A percentile compares a stretch with the other conserved stretches of the same genome.
Conservation (phyloP, 225 moss, liverwort and hornwort genomes). For the Physcomitrellopsis africana region DNA sequence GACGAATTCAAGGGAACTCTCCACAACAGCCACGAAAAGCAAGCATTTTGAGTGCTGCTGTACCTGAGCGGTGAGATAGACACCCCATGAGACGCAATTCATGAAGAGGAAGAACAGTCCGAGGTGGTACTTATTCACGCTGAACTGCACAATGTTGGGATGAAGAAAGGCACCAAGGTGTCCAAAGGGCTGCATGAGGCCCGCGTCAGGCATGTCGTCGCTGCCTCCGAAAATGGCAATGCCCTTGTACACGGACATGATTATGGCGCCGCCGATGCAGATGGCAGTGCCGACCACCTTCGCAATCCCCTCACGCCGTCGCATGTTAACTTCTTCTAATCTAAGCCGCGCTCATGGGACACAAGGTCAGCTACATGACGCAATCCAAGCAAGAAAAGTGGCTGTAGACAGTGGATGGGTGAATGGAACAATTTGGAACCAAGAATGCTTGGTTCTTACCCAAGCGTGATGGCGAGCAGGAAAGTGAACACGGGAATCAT, state of each 20-base stretch:
- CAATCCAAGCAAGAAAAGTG: neutral
- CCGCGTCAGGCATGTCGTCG: conserved; percentile 12
- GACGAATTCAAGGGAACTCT: too few species aligned
- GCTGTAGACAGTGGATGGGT: neutral
- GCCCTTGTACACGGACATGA: conserved; percentile 52
- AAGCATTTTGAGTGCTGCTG: too few species aligned
- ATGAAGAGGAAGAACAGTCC: conserved; percentile 43
- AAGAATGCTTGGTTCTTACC: conserved; percentile 19
- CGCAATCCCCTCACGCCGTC: conserved; percentile 41
- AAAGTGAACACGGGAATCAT: conserved; percentile 50
- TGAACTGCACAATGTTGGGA: conserved; percentile 25
- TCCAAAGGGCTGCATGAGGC: conserved; percentile 31
- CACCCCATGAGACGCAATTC: conserved; percentile 45
- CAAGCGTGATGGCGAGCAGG: conserved; percentile 37
- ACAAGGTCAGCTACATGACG: neutral
- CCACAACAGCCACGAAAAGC: too few species aligned
- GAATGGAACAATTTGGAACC: too few species aligned
- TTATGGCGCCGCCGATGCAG: conserved; percentile 40
- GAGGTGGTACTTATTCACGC: conserved; percentile 30
- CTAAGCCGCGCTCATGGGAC: conserved; percentile 1
- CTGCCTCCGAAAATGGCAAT: conserved; percentile 30
- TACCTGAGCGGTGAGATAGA: conserved; percentile 32
- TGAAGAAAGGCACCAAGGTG: conserved; percentile 32
- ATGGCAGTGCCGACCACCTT: conserved; percentile 44
- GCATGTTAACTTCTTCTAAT: conserved; percentile 38